These are phyloP conservation scores for Cladophialophora yegresii DNA, from an alignment of 2,329 filamentous ascomycete species.

Conservation along the genomic window DNA sequence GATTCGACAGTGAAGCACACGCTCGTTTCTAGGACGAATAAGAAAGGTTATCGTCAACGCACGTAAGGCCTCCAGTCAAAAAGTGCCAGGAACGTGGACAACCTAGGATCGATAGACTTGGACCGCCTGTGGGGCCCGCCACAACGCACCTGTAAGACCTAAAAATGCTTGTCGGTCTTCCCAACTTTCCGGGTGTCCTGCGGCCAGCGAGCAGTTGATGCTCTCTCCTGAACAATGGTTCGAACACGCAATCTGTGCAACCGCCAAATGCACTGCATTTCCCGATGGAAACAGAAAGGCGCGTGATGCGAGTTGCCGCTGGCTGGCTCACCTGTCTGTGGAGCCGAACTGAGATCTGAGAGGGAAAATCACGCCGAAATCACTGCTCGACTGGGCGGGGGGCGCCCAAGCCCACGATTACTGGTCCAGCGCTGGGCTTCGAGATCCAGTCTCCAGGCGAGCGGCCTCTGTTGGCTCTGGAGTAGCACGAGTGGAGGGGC, in stretches of 20 bases:
- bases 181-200: neutral
- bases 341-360: neutral
- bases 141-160: neutral
- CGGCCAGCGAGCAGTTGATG: neutral
- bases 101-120: slow-evolving; percentile 6
- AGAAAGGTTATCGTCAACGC: neutral
- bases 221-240: neutral
- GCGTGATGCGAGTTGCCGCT: neutral
- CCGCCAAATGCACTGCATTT: neutral
- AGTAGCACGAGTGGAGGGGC: slow-evolving; percentile 1
- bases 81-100: neutral
- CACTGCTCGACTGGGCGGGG: neutral
- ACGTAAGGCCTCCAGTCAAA: neutral
- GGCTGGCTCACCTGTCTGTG: neutral
- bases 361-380: neutral
- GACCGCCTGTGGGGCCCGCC: neutral
- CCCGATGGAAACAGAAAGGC: slow-evolving; percentile 1
- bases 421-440: neutral
- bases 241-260: slow-evolving; percentile 8
- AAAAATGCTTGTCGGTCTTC: neutral
- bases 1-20: neutral
- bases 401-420: neutral
- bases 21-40: neutral
- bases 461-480: neutral
- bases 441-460: neutral